Conservation (phyloP, 2,329 filamentous ascomycete genomes). For the Ophidiomyces ophidiicola region DNA sequence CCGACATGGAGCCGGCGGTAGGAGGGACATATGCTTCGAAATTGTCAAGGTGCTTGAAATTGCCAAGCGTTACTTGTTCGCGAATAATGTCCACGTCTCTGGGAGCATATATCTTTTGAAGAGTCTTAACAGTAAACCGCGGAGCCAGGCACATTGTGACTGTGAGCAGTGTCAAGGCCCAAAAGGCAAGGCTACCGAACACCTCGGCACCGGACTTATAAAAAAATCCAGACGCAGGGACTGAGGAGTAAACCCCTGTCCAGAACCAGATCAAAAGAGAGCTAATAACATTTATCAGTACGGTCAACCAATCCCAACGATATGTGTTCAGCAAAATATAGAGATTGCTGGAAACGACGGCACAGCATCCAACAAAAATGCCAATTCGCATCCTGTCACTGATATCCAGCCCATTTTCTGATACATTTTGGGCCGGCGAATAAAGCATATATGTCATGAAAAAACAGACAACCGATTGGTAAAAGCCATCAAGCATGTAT, state of each 20-base stretch:
- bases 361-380: constrained; percentile 70
- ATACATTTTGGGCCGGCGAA: constrained; percentile 53
- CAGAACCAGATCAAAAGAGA: constrained; percentile 85
- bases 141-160: constrained; percentile 74
- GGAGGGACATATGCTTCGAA: constrained; percentile 41
- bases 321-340: constrained; percentile 96
- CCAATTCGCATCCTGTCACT: constrained; percentile 75
- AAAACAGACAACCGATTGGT: constrained; percentile 88
- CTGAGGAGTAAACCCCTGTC: constrained; percentile 75
- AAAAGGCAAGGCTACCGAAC: constrained; percentile 72
- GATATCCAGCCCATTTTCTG: constrained; percentile 60
- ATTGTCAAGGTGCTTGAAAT: constrained; percentile 61
- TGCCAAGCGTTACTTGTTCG: constrained; percentile 74
- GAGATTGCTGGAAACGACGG: constrained; percentile 77
- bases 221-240: constrained; percentile 49
- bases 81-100: constrained; percentile 91
- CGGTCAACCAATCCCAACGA: constrained; percentile 94
- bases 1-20: constrained; percentile 27
- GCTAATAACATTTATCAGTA: constrained; percentile 69
- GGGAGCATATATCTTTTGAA: constrained; percentile 90
- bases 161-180: constrained; percentile 69
- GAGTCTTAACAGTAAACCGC: constrained; percentile 69
- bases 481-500: constrained; percentile 90
- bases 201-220: constrained; percentile 68
- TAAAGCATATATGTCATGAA: constrained; percentile 84